Evolutionary conservation across 495 filamentous ascomycete species (phyloP).

Genomic region (Hyaloscypha hepaticicola): DNA sequence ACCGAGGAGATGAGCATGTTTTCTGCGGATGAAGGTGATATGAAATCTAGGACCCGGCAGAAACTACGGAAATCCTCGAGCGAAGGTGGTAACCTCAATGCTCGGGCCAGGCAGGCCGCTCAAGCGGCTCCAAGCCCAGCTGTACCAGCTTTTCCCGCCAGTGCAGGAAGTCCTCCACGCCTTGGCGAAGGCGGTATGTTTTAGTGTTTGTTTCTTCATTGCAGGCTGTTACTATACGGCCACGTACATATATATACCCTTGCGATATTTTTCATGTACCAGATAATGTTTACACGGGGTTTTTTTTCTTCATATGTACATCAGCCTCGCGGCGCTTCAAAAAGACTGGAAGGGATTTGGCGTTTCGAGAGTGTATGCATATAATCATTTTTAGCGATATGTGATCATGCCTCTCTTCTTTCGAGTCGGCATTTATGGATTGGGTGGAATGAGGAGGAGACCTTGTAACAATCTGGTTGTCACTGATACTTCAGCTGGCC

Average conservation of each 20-base stretch:
- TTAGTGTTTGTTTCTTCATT: conserved; percentile 19
- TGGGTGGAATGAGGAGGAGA: not conserved
- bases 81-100: conserved; percentile 33
- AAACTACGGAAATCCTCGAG: conserved; percentile 32
- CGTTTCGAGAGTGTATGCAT: conserved; percentile 15
- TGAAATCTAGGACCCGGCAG: conserved; percentile 17
- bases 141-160: conserved; percentile 22
- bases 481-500: conserved; percentile 22
- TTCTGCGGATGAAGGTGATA: conserved; percentile 29
- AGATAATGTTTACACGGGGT: conserved; percentile 29
- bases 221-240: not conserved
- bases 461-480: conserved; percentile 11
- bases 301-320: conserved; percentile 30
- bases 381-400: conserved; percentile 1
- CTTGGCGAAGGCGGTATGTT: conserved; percentile 32
- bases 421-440: not conserved
- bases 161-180: conserved; percentile 18
- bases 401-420: conserved; percentile 12
- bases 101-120: conserved; percentile 27
- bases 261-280: conserved; percentile 13
- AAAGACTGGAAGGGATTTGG: conserved; percentile 28
- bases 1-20: conserved; percentile 32
- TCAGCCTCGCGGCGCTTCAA: conserved; percentile 22
- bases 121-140: conserved; percentile 30
- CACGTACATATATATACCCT: conserved; percentile 20